Base-by-base conservation (phyloP, 2,329 filamentous ascomycete species). In the Allantophomopsis cytisporea region DNA sequence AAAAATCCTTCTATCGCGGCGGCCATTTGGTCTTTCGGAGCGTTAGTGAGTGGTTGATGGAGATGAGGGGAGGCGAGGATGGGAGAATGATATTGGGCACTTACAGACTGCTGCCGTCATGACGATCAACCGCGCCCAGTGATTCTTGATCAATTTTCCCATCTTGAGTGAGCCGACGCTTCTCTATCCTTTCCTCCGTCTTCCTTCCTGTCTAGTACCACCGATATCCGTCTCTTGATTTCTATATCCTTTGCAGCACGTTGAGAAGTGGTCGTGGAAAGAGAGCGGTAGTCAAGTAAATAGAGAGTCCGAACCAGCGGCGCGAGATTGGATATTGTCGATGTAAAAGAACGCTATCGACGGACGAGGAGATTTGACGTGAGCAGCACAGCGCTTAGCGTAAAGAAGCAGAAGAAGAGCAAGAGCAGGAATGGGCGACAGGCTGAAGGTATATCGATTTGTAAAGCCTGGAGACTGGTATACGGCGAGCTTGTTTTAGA, bases 101-200 rank as follows among this genome's bases (percentile, higher is more conserved):
- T 28, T 61, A 68, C 64, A 68, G 42, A 52, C 51, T 52, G 85
- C 81, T 31, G 91, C 86, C 20, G 84, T 85, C 58, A 98, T 68
- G 61, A 94, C 73, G 56, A 98, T 91, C 54, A 98, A 79, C 45
- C 91, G 82, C 51, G 87, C 91, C 86, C 86, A 94, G 69, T 98
- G 91, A 68, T 96, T 96, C 73, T 98, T 98, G 68, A 98, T 96
- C 58, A 98, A 79, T 64, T 82, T 91, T 62, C 91, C 91, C 91
- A 98, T 98, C 49, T 47, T 62, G 47, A 41, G 18, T 20, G 18
- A 20, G 18, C 7, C 7, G 7, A 4, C 32, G 8, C 4, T 28
- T 41, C 94, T 94, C 48, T 47, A 60, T 47, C 41, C 17, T 40
- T 41, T 33, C 45, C 36, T 37, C 35, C 36, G 38, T 42, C 14